These are phyloP conservation scores for Heliamphora pulchella DNA, from an alignment of 179 eudicot genomes.

Conservation along the genomic window DNA sequence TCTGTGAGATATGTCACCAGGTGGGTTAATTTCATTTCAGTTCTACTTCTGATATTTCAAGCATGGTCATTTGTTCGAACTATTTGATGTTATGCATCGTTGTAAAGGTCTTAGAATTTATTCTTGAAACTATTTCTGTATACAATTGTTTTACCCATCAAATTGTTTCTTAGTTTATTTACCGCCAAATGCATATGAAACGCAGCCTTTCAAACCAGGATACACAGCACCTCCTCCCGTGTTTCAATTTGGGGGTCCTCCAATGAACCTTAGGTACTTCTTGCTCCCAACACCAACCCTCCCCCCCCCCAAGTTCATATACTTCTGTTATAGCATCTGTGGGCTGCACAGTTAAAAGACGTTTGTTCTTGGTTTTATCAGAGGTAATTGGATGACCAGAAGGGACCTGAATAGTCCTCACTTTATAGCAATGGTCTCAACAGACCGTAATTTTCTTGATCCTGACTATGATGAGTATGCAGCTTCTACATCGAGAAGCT, in stretches of 20 bases:
- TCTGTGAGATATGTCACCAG: conserved; percentile 95
- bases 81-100: not conserved
- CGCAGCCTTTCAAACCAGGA: conserved; percentile 79
- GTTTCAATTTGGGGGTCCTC: conserved; percentile 48
- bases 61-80: not conserved
- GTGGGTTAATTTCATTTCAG: conserved; percentile 27
- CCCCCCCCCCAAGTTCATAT: not conserved
- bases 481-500: conserved; percentile 57
- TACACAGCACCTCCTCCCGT: conserved; percentile 91
- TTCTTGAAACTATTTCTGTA: no score
- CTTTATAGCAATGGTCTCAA: conserved; percentile 41
- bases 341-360: no score
- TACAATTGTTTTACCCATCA: not conserved
- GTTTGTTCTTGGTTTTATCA: conserved; percentile 20
- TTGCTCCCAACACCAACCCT: not conserved
- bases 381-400: conserved; percentile 71
- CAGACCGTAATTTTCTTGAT: conserved; percentile 37
- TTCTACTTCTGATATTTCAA: not conserved
- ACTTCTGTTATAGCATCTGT: not conserved
- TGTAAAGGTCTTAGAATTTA: not conserved
- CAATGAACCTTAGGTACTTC: conserved; percentile 62
- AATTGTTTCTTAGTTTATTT: not conserved
- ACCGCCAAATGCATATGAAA: not conserved
- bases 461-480: conserved; percentile 41
- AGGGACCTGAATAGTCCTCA: conserved; percentile 51